Percentiles rank a stretch among this genome's conserved stretches.
These are phyloP conservation scores for Plantago major DNA, from an alignment of 257 asterid genomes.

Conservation along the genomic window DNA sequence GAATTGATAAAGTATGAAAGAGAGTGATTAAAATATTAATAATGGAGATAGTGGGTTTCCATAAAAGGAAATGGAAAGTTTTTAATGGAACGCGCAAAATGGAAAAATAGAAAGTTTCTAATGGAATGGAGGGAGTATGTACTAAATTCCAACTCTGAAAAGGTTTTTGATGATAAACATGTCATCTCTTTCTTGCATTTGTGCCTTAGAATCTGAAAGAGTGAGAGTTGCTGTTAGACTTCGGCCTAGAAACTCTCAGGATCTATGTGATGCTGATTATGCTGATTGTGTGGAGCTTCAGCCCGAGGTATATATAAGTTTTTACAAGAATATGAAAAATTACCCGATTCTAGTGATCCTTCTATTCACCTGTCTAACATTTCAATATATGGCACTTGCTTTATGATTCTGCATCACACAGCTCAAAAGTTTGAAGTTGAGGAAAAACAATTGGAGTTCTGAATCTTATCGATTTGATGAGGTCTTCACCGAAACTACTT, in stretches of 20 bases:
- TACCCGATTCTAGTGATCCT: no score
- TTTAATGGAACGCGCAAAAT: no score
- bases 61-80: no score
- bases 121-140: no score
- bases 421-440: conserved; percentile 77
- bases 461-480: conserved; percentile 79
- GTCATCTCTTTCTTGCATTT: conserved; percentile 8
- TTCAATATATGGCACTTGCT: background rate
- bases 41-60: no score
- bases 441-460: conserved; percentile 84
- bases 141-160: no score
- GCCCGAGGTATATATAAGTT: conserved; percentile 58
- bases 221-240: conserved; percentile 91
- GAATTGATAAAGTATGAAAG: no score
- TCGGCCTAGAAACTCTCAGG: conserved; percentile 75
- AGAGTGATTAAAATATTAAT: no score
- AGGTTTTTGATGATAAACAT: background rate
- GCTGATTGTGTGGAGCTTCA: conserved; percentile 81
- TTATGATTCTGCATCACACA: conserved; percentile 27
- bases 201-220: conserved; percentile 66
- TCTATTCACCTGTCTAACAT: background rate
- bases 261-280: conserved; percentile 64
- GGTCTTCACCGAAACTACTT: conserved; percentile 67
- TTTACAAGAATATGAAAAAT: no score
- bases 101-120: no score